Evolutionary conservation across 305 asterid genomes (phyloP).

Genomic region (Vinca major): DNA sequence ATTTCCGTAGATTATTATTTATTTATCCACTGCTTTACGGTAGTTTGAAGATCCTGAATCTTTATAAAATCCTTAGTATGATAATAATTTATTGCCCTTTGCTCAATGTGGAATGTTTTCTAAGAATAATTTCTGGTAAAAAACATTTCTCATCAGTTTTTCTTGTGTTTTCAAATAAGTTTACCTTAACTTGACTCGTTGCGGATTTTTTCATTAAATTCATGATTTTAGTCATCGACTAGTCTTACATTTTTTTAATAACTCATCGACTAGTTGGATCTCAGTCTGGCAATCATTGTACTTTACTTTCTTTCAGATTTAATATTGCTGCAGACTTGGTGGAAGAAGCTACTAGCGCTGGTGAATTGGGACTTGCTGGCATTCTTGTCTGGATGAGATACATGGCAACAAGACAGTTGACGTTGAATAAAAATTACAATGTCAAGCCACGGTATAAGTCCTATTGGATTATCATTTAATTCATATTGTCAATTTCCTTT

Average conservation of each 20-base stretch:
- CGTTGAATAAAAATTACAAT: constrained; percentile 97
- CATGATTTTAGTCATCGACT: background rate
- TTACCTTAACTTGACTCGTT: background rate
- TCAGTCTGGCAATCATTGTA: background rate
- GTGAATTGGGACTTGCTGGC: constrained; percentile 88
- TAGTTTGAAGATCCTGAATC: background rate
- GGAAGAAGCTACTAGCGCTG: constrained; percentile 63
- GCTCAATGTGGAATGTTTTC: background rate
- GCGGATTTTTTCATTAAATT: background rate
- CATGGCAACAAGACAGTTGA: constrained; percentile 97
- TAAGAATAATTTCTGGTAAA: background rate
- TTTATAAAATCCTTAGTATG: background rate
- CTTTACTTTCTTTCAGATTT: constrained; percentile 45
- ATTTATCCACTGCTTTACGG: constrained; percentile 4
- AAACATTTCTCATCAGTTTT: background rate
- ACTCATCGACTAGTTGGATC: background rate
- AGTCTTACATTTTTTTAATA: background rate
- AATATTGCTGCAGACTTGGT: constrained; percentile 97
- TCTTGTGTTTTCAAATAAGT: background rate
- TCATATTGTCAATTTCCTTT: background rate
- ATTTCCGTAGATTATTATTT: background rate
- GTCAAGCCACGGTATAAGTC: constrained; percentile 82
- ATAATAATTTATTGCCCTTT: background rate
- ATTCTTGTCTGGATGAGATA: constrained; percentile 99
- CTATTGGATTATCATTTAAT: background rate